Evolutionary conservation across 345 rosid genomes (phyloP), one percentile per base, ranked within the genome.

Genomic region (Salix brachista): DNA sequence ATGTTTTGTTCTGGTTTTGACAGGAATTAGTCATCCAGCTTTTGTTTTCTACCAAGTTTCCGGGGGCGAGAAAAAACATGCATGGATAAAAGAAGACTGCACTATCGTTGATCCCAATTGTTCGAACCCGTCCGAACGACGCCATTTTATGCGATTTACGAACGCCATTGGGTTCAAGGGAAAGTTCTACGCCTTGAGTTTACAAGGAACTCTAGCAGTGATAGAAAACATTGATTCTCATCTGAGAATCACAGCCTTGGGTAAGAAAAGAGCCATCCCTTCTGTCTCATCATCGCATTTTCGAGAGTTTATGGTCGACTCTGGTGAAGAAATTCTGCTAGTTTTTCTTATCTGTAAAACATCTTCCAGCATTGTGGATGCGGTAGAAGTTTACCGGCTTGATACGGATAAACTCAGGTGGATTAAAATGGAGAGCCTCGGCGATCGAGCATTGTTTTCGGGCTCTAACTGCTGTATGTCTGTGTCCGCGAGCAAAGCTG

Each of bases 121-220:
- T n/a, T 61, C 25, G n/a, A 67, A 28, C 14, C 39, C 25, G 16
- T 72, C 64, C 6, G 12, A 62, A 8, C 17, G 14, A 6, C 9
- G n/a, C 14, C 36, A 21, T 42, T 26, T 28, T 2, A 48, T 82
- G 75, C 37, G 66, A 42, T 82, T 86, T 19, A 70, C 83, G 6
- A 80, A 84, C 74, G 87, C 80, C 3, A 71, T 86, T 18, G 73
- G 84, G 72, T 67, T 48, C 16, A 44, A 70, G 16, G 84, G 71
- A 18, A 86, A 72, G 71, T 60, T 86, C 54, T 84, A 80, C 68
- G 84, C 72, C 14, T 60, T 82, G 81, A 82, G 89, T 61, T 25
- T 64, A 72, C 73, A 80, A 37, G 85, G 86, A 69, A 75, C 65
- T 75, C 26, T 75, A 23, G 84, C 73, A 0, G 68, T 82, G 61